Evolutionary conservation across 31 red algal genomes (phyloP).

Genomic region (Asparagopsis taxiformis): DNA sequence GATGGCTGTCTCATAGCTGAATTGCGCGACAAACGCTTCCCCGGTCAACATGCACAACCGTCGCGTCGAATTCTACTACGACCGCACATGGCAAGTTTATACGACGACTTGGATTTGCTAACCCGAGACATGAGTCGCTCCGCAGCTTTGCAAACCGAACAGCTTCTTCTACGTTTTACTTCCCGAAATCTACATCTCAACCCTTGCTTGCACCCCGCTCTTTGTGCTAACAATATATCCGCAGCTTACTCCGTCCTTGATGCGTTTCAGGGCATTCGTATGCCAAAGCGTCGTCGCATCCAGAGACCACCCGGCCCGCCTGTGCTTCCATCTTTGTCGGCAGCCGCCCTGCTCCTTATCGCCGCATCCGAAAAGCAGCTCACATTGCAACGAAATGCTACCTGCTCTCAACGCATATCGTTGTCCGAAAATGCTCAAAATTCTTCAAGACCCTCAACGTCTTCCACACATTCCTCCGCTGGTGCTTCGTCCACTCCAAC

Average conservation of each 20-base stretch:
- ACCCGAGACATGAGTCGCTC: constrained; percentile 14
- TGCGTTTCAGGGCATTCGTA: constrained; percentile 26
- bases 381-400: constrained; percentile 11
- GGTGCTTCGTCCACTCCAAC: no score
- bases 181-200: constrained; percentile 20
- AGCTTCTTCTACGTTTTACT: constrained; percentile 16
- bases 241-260: constrained; percentile 20
- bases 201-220: constrained; percentile 5
- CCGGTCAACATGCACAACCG: neutral
- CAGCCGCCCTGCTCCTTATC: constrained; percentile 52
- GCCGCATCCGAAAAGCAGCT: constrained; percentile 48
- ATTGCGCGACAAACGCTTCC: constrained; percentile 2
- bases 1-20: constrained; percentile 78
- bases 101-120: constrained; percentile 33
- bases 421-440: constrained; percentile 1
- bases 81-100: constrained; percentile 50
- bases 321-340: constrained; percentile 11
- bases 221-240: constrained; percentile 6
- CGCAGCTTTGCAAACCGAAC: constrained; percentile 46
- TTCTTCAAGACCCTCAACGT: constrained; percentile 3
- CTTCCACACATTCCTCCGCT: no score
- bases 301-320: constrained; percentile 16
- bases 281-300: constrained; percentile 22
- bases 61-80: constrained; percentile 36
- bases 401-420: constrained; percentile 7